These are phyloP conservation scores for Diversispora epigaea DNA, from an alignment of 192 early-diverging fungal species.

Conservation along the genomic window DNA sequence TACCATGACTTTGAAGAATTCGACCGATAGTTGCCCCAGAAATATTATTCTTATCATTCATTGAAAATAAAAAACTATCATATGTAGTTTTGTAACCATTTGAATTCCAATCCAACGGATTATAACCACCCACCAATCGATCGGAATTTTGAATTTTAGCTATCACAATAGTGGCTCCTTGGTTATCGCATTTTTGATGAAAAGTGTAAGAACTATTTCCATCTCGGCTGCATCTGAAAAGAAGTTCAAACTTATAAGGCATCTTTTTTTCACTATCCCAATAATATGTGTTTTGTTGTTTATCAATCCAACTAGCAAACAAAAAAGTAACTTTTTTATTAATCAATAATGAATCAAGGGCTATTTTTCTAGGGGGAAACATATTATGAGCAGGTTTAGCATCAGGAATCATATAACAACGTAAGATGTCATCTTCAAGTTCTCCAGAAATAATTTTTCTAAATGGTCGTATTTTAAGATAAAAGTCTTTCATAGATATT, in stretches of 20 bases:
- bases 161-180: background rate
- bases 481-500: background rate
- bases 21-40: background rate
- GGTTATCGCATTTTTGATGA: background rate
- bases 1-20: background rate
- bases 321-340: background rate
- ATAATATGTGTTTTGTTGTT: background rate
- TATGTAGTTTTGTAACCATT: background rate
- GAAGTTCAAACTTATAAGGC: background rate
- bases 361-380: background rate
- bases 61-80: background rate
- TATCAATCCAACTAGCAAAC: background rate
- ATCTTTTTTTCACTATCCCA: background rate
- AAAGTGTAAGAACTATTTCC: background rate
- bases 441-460: background rate
- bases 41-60: background rate
- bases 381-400: background rate
- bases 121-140: background rate
- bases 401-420: background rate
- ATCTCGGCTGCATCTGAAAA: background rate
- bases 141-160: slow-evolving; percentile 7
- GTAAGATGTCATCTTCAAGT: background rate
- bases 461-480: background rate
- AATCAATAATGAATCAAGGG: background rate
- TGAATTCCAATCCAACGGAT: background rate